Base-by-base conservation (phyloP, 1,139 yeast genomes). In the Hyphopichia burtonii region DNA sequence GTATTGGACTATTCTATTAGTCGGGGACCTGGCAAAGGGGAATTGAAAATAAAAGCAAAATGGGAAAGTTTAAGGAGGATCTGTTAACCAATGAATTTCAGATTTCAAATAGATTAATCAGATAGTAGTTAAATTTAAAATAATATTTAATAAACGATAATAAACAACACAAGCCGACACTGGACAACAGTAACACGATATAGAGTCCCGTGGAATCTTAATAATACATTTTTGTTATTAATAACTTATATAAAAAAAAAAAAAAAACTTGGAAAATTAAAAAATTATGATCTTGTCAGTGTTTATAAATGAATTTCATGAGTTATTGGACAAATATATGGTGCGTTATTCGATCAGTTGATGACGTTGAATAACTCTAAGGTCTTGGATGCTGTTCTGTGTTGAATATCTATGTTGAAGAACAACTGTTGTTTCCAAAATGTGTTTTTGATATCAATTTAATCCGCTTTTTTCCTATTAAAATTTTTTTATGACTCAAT, bases 61-160 rank as follows among this genome's bases (percentile, higher is more conserved):
- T 16, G 6, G 7, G 20, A 34, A 34, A 22, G 14, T 12, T 25
- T 15, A 9, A 35, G 22, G n/a, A 15, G 5, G n/a, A 16, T 16
- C 22, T 14, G 34, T 34, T 31, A 41, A 37, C 40, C 42, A 44
- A 37, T 36, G 44, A 42, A 44, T 23, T 44, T 44, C 47, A 27
- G 25, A 28, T 34, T 44, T 41, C 47, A 41, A 44, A 33, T 42
- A 30, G 44, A 44, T 31, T 35, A 38, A 30, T 16, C 15, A 30
- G 18, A 14, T 16, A n/a, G n/a, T n/a, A n/a, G n/a, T n/a, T n/a
- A n/a, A n/a, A n/a, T n/a, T n/a, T n/a, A n/a, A n/a, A n/a, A n/a
- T n/a, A n/a, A n/a, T n/a, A n/a, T 20, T 20, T 20, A 20, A 20
- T 20, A 20, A 25, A 25, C 28, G 28, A 25, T 25, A 8, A 25